Base-by-base conservation (phyloP, 371 early-diverging fungal species). In the Vairimorpha ceranae region DNA sequence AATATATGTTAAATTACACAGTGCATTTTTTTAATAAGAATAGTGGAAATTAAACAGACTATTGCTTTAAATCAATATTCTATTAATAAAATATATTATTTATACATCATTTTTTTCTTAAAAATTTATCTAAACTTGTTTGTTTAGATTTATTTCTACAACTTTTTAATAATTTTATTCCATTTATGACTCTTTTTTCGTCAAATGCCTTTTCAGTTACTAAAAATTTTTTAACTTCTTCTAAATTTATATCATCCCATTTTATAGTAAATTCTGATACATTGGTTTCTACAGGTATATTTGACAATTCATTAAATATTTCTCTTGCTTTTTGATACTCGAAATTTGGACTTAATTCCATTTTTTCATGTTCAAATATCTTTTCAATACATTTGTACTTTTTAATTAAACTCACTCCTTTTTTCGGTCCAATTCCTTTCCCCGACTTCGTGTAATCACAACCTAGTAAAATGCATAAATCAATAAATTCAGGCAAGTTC, bases 401-500 rank as follows among this genome's bases (percentile, higher is more conserved):
- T 73, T 89, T 87, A 74, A 99, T 93, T 51, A 93, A 79, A 29
- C 83, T 84, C n/a, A 89, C 86, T 0, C 95, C 97, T 15, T 43
- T 81, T 61, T 89, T 87, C 15, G 94, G 94, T 0, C 98, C 98
- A 64, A 97, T 88, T 1, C 95, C 96, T 74, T 88, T 91, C 77
- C 97, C 92, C 21, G 91, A 89, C 56, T 93, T 91, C 63, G 92
- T 92, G 85, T 96, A 99, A 85, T 99, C 99, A 85, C 98, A 98
- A 38, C 99, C 99, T 45, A 97, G 85, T 58, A 99, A 82, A 68
- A 99, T 97, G 85, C 98, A 97, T 48, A 99, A 82, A 81, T 99
- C 99, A 23, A 95, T 90, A 81, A 99, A 97, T 89, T 93, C 87
- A 0, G 87, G 86, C 85, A 87, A 86, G 4, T 83, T 86, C 70